These are phyloP conservation scores for Cystobasidiopsis lactophilus DNA, from an alignment of 768 basidiomycete genomes.

Conservation along the genomic window DNA sequence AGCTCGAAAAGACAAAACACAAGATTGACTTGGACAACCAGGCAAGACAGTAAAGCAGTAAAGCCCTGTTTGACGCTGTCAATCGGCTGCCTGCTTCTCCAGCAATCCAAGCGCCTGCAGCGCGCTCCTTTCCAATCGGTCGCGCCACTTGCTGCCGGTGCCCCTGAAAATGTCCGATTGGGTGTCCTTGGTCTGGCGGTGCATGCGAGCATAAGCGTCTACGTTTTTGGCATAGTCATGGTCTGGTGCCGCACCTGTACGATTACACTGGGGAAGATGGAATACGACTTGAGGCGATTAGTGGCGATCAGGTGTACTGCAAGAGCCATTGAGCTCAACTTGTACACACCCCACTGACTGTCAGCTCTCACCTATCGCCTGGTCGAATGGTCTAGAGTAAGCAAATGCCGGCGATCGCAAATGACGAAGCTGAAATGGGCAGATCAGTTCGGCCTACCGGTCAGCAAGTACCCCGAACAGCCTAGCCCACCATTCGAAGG, in stretches of 20 bases:
- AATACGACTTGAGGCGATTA: background rate
- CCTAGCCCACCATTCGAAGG: background rate
- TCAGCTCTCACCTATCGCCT: background rate
- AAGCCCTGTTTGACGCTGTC: background rate
- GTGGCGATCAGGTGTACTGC: background rate
- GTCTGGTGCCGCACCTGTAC: background rate
- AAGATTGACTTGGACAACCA: slow-evolving; percentile 2
- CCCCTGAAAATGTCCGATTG: background rate
- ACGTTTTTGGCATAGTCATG: background rate
- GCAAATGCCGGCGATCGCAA: background rate
- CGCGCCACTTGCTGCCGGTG: background rate
- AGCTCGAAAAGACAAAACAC: slow-evolving; percentile 1
- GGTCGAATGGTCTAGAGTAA: background rate
- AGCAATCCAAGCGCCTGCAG: background rate
- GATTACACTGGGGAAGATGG: background rate
- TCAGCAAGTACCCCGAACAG: background rate
- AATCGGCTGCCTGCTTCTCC: background rate
- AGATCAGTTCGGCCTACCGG: background rate
- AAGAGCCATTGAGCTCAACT: background rate
- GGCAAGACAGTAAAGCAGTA: background rate
- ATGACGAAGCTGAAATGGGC: background rate
- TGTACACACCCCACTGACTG: background rate
- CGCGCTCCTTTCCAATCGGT: background rate
- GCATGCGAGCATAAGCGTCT: too few relatives aligned
- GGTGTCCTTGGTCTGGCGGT: background rate